Conservation (phyloP, 495 filamentous ascomycete species). For the Penicillium paradoxum region DNA sequence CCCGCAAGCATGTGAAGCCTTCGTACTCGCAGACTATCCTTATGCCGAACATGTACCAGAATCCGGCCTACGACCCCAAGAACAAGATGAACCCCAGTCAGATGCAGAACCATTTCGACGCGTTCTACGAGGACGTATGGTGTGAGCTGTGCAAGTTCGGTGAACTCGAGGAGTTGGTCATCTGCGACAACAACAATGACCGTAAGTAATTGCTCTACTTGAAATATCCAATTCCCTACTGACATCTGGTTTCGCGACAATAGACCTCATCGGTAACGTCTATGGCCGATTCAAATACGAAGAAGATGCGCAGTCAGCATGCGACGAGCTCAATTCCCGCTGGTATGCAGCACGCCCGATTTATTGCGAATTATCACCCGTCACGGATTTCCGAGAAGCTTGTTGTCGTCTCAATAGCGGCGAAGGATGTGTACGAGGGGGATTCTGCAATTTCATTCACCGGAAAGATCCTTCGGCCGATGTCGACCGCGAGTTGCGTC, state of each 20-base stretch:
- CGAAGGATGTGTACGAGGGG: constrained; percentile 91
- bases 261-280: constrained; percentile 96
- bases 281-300: constrained; percentile 99
- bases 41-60: constrained; percentile 98
- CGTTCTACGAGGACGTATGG: constrained; percentile 99
- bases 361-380: constrained; percentile 94
- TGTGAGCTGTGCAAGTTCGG: constrained; percentile 97
- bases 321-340: constrained; percentile 86
- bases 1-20: constrained; percentile 96
- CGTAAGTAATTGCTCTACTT: constrained; percentile 52
- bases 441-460: constrained; percentile 99
- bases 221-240: constrained; percentile 5
- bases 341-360: constrained; percentile 98
- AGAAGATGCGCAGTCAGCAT: constrained; percentile 87
- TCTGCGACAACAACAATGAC: constrained; percentile 96
- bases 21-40: constrained; percentile 97
- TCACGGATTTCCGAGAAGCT: constrained; percentile 97
- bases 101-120: constrained; percentile 98
- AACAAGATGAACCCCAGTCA: constrained; percentile 92
- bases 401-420: constrained; percentile 93
- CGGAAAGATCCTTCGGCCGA: constrained; percentile 87
- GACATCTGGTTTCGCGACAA: constrained; percentile 7
- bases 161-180: constrained; percentile 82
- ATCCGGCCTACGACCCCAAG: constrained; percentile 95
- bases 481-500: constrained; percentile 79